Percentiles rank a stretch among this genome's conserved stretches.
These are phyloP conservation scores for Spergularia marina DNA, from an alignment of 148 eudicot genomes.

Conservation along the genomic window DNA sequence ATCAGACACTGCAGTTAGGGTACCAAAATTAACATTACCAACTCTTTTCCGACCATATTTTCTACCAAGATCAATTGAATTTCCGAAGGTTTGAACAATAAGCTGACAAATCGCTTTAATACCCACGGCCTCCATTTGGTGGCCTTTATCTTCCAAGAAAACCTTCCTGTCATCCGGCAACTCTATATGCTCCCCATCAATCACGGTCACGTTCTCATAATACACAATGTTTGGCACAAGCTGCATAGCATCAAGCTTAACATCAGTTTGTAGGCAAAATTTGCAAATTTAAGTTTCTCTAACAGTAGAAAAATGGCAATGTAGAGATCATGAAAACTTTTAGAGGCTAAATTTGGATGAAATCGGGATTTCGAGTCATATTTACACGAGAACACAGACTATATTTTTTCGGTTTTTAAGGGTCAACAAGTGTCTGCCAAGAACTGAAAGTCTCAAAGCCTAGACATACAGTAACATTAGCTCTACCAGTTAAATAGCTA, in stretches of 20 bases:
- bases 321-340: too few species aligned
- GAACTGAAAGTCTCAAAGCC: too few species aligned
- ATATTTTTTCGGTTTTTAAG: too few species aligned
- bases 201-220: conserved; percentile 82
- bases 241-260: conserved; percentile 41
- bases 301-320: too few species aligned
- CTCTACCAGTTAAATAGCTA: too few species aligned
- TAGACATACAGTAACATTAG: too few species aligned
- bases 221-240: conserved; percentile 60
- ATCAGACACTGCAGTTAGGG: conserved; percentile 76
- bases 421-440: too few species aligned
- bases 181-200: conserved; percentile 83
- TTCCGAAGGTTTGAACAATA: conserved; percentile 56
- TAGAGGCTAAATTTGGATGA: too few species aligned
- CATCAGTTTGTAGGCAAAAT: not conserved
- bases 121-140: conserved; percentile 42
- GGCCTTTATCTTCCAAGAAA: conserved; percentile 75
- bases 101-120: conserved; percentile 75
- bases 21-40: conserved; percentile 38
- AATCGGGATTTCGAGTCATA: too few species aligned
- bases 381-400: too few species aligned
- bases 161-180: conserved; percentile 40
- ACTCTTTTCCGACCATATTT: conserved; percentile 26
- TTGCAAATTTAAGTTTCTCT: too few species aligned
- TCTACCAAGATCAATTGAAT: conserved; percentile 30